Evolutionary conservation across 306 rosid species (phyloP).

Genomic region (Morella rubra): DNA sequence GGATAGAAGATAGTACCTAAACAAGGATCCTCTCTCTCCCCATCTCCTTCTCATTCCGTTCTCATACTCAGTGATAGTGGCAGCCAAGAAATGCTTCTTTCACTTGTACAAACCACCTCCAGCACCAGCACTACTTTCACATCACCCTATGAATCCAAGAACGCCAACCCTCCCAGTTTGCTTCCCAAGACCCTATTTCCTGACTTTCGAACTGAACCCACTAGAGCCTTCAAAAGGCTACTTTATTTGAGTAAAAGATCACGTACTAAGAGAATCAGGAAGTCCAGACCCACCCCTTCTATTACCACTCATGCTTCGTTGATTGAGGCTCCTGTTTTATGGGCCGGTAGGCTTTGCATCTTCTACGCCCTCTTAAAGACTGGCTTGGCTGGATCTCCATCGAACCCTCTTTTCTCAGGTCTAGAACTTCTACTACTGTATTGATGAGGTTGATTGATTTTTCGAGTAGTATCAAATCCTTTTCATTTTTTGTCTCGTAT

Average conservation of each 20-base stretch:
- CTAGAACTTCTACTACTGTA: background rate
- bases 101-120: conserved; percentile 45
- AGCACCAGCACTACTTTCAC: background rate
- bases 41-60: background rate
- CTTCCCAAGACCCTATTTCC: conserved; percentile 57
- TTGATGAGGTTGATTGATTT: conserved; percentile 4
- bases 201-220: conserved; percentile 22
- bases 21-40: background rate
- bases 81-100: conserved; percentile 51
- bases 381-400: conserved; percentile 89
- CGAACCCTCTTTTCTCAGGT: conserved; percentile 84
- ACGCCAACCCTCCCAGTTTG: background rate
- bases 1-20: too few relatives aligned
- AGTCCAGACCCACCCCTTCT: background rate
- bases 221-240: conserved; percentile 36
- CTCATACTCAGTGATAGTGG: background rate
- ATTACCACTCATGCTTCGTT: conserved; percentile 50
- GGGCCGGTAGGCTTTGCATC: conserved; percentile 84
- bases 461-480: background rate
- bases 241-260: conserved; percentile 34
- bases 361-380: conserved; percentile 81
- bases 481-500: background rate
- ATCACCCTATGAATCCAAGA: conserved; percentile 34
- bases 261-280: background rate
- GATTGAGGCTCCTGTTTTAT: conserved; percentile 74